These are phyloP conservation scores for Chlorokybus atmophyticus DNA, from an alignment of 139 green algal species.

Conservation along the genomic window DNA sequence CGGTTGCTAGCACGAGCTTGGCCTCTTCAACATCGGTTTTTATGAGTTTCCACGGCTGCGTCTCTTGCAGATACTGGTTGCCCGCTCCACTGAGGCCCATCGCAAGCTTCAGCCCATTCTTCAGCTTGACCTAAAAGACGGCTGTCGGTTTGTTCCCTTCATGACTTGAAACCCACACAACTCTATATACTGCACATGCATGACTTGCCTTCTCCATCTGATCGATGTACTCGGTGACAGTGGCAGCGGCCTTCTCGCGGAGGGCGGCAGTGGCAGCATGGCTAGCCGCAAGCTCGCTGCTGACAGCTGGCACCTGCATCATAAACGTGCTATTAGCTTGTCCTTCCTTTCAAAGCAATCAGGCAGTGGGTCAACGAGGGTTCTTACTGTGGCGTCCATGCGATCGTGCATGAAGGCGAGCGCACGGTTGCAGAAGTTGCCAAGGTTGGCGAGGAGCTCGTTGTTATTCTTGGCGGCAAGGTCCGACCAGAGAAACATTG, in stretches of 20 bases:
- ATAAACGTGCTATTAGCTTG: too few species aligned
- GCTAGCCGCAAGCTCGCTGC: neutral
- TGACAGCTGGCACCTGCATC: too few species aligned
- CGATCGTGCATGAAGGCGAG: conserved; percentile 60
- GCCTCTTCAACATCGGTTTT: conserved; percentile 33
- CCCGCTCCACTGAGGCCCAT: conserved; percentile 55
- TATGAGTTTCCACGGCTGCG: conserved; percentile 41
- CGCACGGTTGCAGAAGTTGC: conserved; percentile 68
- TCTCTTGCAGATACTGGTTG: conserved; percentile 77
- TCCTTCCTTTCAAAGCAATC: too few species aligned
- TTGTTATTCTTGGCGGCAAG: conserved; percentile 74
- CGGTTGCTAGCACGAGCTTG: conserved; percentile 35
- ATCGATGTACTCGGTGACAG: conserved; percentile 23
- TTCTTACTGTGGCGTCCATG: neutral
- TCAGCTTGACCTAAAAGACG: conserved; percentile 28
- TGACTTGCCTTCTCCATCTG: too few species aligned
- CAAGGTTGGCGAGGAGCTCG: conserved; percentile 90
- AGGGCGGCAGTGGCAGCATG: conserved; percentile 21
- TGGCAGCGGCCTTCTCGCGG: conserved; percentile 7
- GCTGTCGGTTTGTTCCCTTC: neutral
- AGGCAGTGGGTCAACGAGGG: too few species aligned
- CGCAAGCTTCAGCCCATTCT: conserved; percentile 25
- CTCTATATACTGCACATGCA: conserved; percentile 13
- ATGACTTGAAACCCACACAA: neutral
- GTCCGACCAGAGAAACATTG: conserved; percentile 87